Percentiles rank a stretch among this genome's conserved stretches.
These are phyloP conservation scores for Exophiala alcalophila DNA, from an alignment of 2,329 filamentous ascomycete genomes.

Conservation along the genomic window DNA sequence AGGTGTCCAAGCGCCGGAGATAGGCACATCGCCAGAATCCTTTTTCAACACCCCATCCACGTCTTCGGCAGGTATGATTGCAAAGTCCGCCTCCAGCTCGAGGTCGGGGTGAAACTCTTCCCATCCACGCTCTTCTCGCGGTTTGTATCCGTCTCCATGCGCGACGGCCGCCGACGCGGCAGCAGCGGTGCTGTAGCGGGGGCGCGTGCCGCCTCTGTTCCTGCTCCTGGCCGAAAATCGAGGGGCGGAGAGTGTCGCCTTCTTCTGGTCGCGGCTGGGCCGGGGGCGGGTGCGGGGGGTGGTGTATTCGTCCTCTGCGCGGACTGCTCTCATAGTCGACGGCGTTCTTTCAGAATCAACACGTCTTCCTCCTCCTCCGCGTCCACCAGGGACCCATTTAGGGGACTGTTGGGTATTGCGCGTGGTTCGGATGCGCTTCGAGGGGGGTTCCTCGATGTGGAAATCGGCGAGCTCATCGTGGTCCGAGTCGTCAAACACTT, in stretches of 20 bases:
- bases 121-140: slow-evolving; percentile 92
- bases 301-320: slow-evolving; percentile 53
- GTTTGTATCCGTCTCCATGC: slow-evolving; percentile 94
- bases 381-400: slow-evolving; percentile 67
- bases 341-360: slow-evolving; percentile 60
- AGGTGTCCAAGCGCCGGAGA: slow-evolving; percentile 26
- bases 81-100: slow-evolving; percentile 78
- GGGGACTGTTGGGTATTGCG: slow-evolving; percentile 16
- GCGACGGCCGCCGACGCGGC: slow-evolving; percentile 83
- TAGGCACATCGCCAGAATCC: slow-evolving; percentile 21
- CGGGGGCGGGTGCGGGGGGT: slow-evolving; percentile 44
- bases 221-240: slow-evolving; percentile 28
- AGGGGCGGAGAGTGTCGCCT: slow-evolving; percentile 18
- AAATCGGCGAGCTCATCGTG: slow-evolving; percentile 32
- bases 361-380: slow-evolving; percentile 81
- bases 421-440: slow-evolving; percentile 68
- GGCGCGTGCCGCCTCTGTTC: slow-evolving; percentile 40
- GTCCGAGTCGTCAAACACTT: slow-evolving; percentile 31
- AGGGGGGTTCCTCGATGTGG: slow-evolving; percentile 56
- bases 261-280: slow-evolving; percentile 36
- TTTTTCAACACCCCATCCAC: slow-evolving; percentile 69
- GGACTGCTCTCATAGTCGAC: slow-evolving; percentile 41
- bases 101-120: slow-evolving; percentile 96
- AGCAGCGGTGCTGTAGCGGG: slow-evolving; percentile 78
- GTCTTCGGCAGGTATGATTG: slow-evolving; percentile 76